phyloP scores from a whole-genome alignment of 306 rosid genomes.

The Albizia julibrissin region DNA sequence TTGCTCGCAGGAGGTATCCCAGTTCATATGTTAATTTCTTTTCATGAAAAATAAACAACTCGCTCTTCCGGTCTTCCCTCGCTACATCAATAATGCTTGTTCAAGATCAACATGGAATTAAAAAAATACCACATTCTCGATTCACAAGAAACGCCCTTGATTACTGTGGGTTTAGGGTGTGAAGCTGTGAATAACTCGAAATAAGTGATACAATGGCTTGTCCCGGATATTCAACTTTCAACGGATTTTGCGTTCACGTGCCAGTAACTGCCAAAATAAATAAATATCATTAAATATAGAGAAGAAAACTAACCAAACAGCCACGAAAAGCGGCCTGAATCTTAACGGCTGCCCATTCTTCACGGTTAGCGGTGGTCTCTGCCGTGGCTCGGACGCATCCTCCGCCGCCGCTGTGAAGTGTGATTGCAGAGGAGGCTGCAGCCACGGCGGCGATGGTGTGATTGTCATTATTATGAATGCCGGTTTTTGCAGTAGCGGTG shows the following conservation, averaged over 20 bases:
- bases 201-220: background rate
- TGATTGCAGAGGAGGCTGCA: constrained; percentile 38
- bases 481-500: background rate
- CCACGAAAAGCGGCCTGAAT: constrained; percentile 88
- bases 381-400: constrained; percentile 17
- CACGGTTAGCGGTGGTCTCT: constrained; percentile 24
- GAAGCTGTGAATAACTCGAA: background rate
- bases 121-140: background rate
- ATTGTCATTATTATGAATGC: constrained; percentile 20
- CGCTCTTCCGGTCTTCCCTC: background rate
- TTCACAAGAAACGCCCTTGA: background rate
- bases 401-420: constrained; percentile 31
- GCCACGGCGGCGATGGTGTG: constrained; percentile 38
- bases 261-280: background rate
- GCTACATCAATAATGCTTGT: background rate
- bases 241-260: constrained; percentile 16
- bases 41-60: background rate
- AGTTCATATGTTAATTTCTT: background rate
- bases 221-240: background rate
- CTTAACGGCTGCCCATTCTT: constrained; percentile 62
- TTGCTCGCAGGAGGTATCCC: background rate
- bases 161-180: background rate
- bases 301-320: constrained; percentile 58
- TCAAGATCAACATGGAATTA: background rate
- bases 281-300: background rate